Conservation (phyloP, 768 basidiomycete genomes). For the Calocybe indica region DNA sequence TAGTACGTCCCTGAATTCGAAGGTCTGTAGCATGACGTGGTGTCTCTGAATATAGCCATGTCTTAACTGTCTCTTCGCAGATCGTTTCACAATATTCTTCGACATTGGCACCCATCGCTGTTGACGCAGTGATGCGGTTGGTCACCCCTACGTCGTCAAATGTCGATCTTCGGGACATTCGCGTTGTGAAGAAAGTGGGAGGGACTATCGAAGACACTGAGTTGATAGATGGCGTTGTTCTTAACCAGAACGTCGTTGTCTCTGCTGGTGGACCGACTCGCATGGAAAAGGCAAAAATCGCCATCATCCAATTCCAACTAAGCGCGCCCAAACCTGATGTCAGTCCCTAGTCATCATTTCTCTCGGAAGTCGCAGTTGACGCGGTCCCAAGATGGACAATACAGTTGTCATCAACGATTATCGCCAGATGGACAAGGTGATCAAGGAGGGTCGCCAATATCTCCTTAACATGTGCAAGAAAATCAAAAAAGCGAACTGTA, state of each 20-base stretch:
- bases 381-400: conserved; percentile 85
- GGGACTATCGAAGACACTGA: conserved; percentile 99
- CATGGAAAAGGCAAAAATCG: conserved; percentile 98
- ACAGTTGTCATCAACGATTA: conserved; percentile 99
- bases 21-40: conserved; percentile 41
- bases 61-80: conserved; percentile 31
- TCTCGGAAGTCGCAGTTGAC: conserved; percentile 8
- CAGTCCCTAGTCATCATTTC: conserved; percentile 20
- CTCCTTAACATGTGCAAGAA: conserved; percentile 97
- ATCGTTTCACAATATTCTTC: conserved; percentile 99
- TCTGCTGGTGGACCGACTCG: conserved; percentile 90
- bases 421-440: conserved; percentile 99
- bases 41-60: not conserved
- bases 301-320: conserved; percentile 96
- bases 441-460: conserved; percentile 98
- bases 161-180: conserved; percentile 94
- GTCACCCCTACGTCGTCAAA: conserved; percentile 86
- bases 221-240: conserved; percentile 92
- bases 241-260: conserved; percentile 91
- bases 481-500: conserved; percentile 99
- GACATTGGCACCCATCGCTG: conserved; percentile 96
- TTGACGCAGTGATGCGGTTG: conserved; percentile 90
- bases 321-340: conserved; percentile 98
- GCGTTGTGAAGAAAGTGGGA: conserved; percentile 96
- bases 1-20: conserved; percentile 93